Conservation (phyloP, 192 early-diverging fungal genomes). For the Backusella sp. region DNA sequence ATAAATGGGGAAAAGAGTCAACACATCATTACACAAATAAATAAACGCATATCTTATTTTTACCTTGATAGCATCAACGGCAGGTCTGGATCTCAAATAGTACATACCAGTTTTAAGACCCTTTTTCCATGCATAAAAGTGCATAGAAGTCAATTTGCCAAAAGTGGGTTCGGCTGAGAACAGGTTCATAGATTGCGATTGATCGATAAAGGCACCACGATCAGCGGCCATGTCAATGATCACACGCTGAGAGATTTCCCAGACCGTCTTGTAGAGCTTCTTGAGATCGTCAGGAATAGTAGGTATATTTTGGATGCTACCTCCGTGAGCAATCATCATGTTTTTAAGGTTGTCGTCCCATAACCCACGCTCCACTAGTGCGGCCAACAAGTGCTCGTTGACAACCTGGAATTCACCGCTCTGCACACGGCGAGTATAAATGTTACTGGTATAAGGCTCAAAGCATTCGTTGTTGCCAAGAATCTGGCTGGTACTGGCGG, state of each 20-base stretch:
- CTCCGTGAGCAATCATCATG: slow-evolving; percentile 90
- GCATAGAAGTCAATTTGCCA: slow-evolving; percentile 95
- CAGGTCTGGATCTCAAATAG: slow-evolving; percentile 89
- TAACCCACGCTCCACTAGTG: slow-evolving; percentile 84
- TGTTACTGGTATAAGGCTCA: slow-evolving; percentile 87
- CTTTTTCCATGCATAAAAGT: slow-evolving; percentile 97
- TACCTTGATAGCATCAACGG: slow-evolving; percentile 88
- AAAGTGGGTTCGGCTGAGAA: slow-evolving; percentile 88
- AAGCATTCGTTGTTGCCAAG: slow-evolving; percentile 98
- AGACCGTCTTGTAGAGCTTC: slow-evolving; percentile 92
- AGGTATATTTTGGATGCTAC: slow-evolving; percentile 77
- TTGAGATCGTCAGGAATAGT: slow-evolving; percentile 80
- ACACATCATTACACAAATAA: not conserved
- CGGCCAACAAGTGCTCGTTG: slow-evolving; percentile 91
- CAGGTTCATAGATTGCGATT: slow-evolving; percentile 94
- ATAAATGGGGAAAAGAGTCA: not conserved
- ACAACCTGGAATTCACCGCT: slow-evolving; percentile 98
- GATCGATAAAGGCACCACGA: slow-evolving; percentile 95
- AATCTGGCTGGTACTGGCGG: slow-evolving; percentile 93
- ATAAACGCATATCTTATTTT: not conserved
- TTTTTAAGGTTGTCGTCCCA: slow-evolving; percentile 96
- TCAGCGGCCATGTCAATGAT: slow-evolving; percentile 96
- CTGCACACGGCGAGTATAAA: slow-evolving; percentile 94
- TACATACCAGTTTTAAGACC: slow-evolving; percentile 99
- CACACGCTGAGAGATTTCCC: slow-evolving; percentile 88